Base-by-base conservation (phyloP, 345 rosid genomes). In the Sonneratia alba region DNA sequence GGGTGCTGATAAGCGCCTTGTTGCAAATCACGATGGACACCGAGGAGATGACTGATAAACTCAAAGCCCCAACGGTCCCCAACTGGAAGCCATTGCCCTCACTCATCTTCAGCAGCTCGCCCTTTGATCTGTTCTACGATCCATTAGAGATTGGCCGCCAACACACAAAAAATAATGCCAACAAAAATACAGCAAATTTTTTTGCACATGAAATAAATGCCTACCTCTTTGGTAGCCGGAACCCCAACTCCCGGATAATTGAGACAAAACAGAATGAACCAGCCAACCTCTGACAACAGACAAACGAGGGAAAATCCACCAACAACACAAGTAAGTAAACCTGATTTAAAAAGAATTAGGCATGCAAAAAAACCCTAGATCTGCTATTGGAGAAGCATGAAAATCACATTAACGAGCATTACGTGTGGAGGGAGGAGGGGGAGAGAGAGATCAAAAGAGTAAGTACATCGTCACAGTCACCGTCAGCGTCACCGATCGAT, bases 21-120 rank as follows among this genome's bases (percentile, higher is more conserved):
- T 96, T 95, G 88, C 99, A 95, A 49, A 95, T 91, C 74, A 95
- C 99, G 76, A 96, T 96, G 48, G 99, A 96, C 11, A 96, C 99
- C 3, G 99, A 96, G 22, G 99, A 96, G 0, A 89, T 94, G n/a
- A 96, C 99, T 53, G 99, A 96, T 55, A 96, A 80, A 84, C 90
- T 79, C 87, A 96, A 81, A 74, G 99, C 97, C 68, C 99, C 98
- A 40, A 92, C 73, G 12, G 98, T 92, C 72, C 99, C 99, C 68
- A 96, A 80, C 85, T 96, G 99, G 87, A 96, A 90, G 81, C 79
- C 90, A 83, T 83, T 90, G 78, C 86, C 83, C 76, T 92, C 98
- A 74, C 92, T 88, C 97, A 92, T 95, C 79, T 80, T 87, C 79
- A 55, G 70, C 43, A 47, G 61, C 55, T 62, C 66, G 18, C 66